These are phyloP conservation scores for Acacia crassicarpa DNA, from an alignment of 306 rosid genomes.

Conservation along the genomic window DNA sequence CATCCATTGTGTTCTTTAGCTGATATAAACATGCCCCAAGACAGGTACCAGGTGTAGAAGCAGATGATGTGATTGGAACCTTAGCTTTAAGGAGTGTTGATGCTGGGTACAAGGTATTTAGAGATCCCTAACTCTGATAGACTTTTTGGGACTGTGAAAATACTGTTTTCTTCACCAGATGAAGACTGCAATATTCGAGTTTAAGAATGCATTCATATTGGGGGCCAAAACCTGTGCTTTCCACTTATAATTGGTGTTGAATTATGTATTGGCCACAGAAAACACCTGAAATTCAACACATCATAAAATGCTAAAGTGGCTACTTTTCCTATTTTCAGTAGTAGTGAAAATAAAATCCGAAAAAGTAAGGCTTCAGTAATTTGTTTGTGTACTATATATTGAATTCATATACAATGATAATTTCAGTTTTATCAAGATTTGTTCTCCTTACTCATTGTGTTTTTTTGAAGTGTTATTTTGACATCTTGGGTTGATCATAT, in stretches of 20 bases:
- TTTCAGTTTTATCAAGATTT: background rate
- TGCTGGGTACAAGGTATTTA: constrained; percentile 84
- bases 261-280: background rate
- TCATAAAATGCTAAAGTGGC: background rate
- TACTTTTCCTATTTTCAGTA: background rate
- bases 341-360: background rate
- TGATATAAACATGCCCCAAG: constrained; percentile 35
- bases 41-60: constrained; percentile 98
- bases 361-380: background rate
- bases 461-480: background rate
- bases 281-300: background rate
- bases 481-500: background rate
- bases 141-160: constrained; percentile 21
- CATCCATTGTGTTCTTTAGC: constrained; percentile 18
- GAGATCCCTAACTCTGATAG: constrained; percentile 4
- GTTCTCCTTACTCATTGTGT: background rate
- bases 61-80: constrained; percentile 98
- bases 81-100: constrained; percentile 80
- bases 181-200: constrained; percentile 3
- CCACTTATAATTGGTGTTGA: background rate
- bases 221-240: constrained; percentile 8
- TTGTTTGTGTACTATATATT: background rate
- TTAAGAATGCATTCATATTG: constrained; percentile 12
- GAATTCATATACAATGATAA: background rate
- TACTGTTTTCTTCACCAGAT: constrained; percentile 20